Evolutionary conservation across 768 basidiomycete species (phyloP).

Genomic region (Suillus hirtellus): DNA sequence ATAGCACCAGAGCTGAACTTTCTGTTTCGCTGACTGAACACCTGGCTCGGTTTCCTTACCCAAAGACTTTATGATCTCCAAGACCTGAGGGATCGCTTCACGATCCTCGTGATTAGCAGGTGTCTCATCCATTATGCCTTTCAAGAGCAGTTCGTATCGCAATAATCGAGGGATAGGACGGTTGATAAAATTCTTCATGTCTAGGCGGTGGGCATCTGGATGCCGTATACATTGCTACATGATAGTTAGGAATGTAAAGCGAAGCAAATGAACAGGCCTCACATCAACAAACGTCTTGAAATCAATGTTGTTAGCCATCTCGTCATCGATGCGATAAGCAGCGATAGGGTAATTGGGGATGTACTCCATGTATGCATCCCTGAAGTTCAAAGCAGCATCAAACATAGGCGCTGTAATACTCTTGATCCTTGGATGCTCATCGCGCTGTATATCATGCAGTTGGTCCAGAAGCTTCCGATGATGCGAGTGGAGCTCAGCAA

Average conservation of each 20-base stretch:
- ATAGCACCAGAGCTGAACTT: conserved; percentile 88
- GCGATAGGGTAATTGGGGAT: conserved; percentile 93
- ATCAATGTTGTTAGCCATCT: conserved; percentile 75
- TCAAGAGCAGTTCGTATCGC: conserved; percentile 85
- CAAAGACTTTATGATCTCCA: conserved; percentile 83
- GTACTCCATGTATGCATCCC: conserved; percentile 91
- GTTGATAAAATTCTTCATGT: conserved; percentile 92
- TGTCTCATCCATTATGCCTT: conserved; percentile 76
- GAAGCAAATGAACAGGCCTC: conserved; percentile 19
- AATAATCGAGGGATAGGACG: conserved; percentile 88
- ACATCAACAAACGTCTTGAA: conserved; percentile 88
- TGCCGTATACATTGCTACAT: conserved; percentile 55
- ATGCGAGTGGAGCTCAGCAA: conserved; percentile 69
- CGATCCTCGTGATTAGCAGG: conserved; percentile 76
- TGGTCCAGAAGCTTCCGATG: conserved; percentile 76
- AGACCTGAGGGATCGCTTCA: conserved; percentile 78
- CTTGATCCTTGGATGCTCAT: conserved; percentile 78
- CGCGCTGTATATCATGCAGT: conserved; percentile 84
- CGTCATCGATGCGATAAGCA: conserved; percentile 83
- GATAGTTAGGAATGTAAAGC: conserved; percentile 10
- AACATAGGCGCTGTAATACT: conserved; percentile 83
- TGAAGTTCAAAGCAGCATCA: conserved; percentile 90
- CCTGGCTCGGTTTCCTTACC: conserved; percentile 89
- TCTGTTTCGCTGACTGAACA: conserved; percentile 80
- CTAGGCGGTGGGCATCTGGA: conserved; percentile 76